Evolutionary conservation across 257 asterid species (phyloP).

Genomic region (Leonotis leonurus): DNA sequence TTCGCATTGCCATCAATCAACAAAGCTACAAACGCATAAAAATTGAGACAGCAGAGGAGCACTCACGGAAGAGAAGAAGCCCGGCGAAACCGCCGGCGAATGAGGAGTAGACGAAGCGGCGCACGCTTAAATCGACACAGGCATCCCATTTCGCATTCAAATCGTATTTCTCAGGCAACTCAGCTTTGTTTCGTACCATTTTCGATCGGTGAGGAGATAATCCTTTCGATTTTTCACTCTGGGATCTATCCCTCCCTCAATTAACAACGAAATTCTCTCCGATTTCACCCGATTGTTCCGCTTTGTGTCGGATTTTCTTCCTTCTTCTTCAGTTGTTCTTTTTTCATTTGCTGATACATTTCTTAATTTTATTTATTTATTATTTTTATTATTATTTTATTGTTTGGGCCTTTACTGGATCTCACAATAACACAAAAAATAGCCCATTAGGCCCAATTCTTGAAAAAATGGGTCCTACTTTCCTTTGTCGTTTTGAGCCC

Average conservation of each 20-base stretch:
- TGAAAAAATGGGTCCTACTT: no score
- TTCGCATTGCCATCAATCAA: not conserved
- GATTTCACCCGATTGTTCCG: slow-evolving; percentile 30
- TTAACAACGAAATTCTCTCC: slow-evolving; percentile 9
- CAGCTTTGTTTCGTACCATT: slow-evolving; percentile 52
- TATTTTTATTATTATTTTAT: no score
- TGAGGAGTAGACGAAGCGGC: slow-evolving; percentile 62
- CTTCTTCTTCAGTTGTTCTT: not conserved
- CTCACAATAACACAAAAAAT: no score
- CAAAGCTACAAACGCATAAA: not conserved
- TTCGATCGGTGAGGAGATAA: not conserved
- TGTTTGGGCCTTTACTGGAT: no score
- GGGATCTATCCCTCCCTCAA: not conserved
- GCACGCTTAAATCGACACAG: slow-evolving; percentile 57
- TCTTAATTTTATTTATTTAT: no score
- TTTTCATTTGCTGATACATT: no score
- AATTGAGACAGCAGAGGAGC: not conserved
- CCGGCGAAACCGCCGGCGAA: slow-evolving; percentile 62
- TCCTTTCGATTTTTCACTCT: not conserved
- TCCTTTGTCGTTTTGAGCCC: no score
- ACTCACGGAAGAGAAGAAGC: slow-evolving; percentile 68
- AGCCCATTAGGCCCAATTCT: no score
- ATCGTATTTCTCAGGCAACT: slow-evolving; percentile 43
- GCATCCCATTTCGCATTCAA: slow-evolving; percentile 81
- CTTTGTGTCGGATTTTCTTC: slow-evolving; percentile 10